These are phyloP conservation scores for Fusarium tupiense DNA, from an alignment of 2,329 filamentous ascomycete species.

Conservation along the genomic window DNA sequence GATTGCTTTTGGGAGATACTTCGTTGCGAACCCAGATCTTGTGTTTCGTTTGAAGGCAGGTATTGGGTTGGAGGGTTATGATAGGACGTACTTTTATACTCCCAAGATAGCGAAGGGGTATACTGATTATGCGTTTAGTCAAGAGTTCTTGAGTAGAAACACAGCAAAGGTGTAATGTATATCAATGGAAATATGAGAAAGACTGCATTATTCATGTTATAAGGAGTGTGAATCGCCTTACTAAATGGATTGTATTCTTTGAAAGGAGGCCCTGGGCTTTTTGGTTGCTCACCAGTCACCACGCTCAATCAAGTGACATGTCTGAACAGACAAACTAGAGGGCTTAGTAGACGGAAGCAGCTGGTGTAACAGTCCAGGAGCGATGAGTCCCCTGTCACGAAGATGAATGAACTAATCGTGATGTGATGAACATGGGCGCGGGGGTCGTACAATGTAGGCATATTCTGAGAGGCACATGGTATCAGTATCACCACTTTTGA, in stretches of 20 bases:
- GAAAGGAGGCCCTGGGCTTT: no score
- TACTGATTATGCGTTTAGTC: background rate
- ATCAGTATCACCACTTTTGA: fast-evolving
- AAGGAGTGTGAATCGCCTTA: no score
- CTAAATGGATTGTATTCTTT: no score
- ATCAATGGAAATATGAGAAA: no score
- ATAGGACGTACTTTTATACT: background rate
- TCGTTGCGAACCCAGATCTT: background rate
- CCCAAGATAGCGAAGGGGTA: background rate
- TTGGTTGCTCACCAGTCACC: no score
- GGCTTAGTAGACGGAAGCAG: fast-evolving
- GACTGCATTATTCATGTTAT: no score
- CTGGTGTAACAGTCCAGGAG: fast-evolving
- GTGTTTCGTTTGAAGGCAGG: background rate
- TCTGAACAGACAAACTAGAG: fast-evolving
- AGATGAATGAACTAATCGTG: background rate
- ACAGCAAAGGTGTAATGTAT: no score
- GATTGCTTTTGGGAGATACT: background rate
- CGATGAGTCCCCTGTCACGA: background rate
- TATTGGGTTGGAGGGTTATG: background rate
- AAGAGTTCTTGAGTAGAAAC: background rate
- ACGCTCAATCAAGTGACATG: background rate
- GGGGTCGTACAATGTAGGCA: background rate
- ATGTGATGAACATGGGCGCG: background rate
- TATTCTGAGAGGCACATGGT: background rate